phyloP scores from a whole-genome alignment of 2,329 filamentous ascomycete genomes.

The Pezicula rhizophila region DNA sequence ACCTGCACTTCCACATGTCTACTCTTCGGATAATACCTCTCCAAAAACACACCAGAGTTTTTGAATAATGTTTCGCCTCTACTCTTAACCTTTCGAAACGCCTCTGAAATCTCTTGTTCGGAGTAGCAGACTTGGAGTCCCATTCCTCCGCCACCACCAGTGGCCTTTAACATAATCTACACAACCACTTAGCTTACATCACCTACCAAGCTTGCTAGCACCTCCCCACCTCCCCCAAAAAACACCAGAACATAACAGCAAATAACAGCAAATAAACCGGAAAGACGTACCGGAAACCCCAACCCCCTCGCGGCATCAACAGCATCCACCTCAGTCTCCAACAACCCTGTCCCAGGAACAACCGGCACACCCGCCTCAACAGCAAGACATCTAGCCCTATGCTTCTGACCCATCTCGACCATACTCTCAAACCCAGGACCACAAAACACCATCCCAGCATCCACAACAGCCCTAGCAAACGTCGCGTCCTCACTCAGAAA shows the following conservation, averaged over 20 bases:
- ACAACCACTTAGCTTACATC: background rate
- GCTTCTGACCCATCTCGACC: slow-evolving; percentile 32
- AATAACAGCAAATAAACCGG: no score
- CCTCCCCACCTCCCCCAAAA: no score
- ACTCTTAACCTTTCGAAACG: slow-evolving; percentile 31
- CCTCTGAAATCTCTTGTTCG: slow-evolving; percentile 22
- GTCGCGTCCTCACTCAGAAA: slow-evolving; percentile 61
- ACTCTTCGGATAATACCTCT: slow-evolving; percentile 35
- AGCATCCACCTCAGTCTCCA: slow-evolving; percentile 25
- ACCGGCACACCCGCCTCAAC: slow-evolving; percentile 25
- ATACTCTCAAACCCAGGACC: slow-evolving; percentile 50
- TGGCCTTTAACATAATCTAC: slow-evolving; percentile 40
- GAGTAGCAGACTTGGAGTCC: slow-evolving; percentile 34
- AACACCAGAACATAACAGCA: no score
- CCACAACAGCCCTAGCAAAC: slow-evolving; percentile 60
- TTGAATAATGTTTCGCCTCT: slow-evolving; percentile 41
- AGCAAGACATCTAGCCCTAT: slow-evolving; percentile 31
- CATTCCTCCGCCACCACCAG: slow-evolving; percentile 40
- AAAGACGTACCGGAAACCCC: slow-evolving; percentile 24
- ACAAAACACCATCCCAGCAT: slow-evolving; percentile 63
- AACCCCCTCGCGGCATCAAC: slow-evolving; percentile 22
- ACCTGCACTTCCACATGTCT: slow-evolving; percentile 43
- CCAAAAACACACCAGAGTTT: slow-evolving; percentile 44
- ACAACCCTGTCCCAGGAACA: slow-evolving; percentile 29
- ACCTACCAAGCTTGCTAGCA: background rate